A percentile compares a stretch with the other conserved stretches of the same genome.
Evolutionary conservation across 306 rosid genomes (phyloP).

Genomic region (Vigna hirtella): DNA sequence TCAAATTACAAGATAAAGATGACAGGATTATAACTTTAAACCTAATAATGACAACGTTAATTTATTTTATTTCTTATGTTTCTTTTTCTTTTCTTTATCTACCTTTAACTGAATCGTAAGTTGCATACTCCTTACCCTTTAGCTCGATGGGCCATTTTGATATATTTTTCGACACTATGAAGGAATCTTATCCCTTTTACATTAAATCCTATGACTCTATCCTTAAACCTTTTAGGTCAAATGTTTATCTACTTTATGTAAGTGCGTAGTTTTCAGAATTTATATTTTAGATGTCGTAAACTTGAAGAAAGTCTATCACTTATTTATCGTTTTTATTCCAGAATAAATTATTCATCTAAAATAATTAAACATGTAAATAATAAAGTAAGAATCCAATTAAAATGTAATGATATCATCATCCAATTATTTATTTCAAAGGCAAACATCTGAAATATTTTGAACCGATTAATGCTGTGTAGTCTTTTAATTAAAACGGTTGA

Average conservation of each 20-base stretch:
- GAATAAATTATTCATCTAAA: neutral
- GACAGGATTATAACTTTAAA: too few species aligned
- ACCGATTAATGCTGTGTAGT: neutral
- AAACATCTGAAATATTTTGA: neutral
- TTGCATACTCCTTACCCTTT: neutral
- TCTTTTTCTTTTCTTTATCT: neutral
- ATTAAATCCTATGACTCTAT: slow-evolving; percentile 21
- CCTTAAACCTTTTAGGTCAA: neutral
- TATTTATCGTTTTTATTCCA: neutral
- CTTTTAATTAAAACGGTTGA: neutral
- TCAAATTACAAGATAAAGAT: neutral
- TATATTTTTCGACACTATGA: neutral
- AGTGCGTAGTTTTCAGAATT: slow-evolving; percentile 6
- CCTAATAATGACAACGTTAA: too few species aligned
- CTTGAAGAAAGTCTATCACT: neutral
- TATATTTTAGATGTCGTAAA: neutral
- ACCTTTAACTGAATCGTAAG: neutral
- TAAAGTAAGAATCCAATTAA: neutral
- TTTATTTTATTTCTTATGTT: neutral
- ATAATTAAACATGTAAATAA: neutral
- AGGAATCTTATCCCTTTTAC: neutral
- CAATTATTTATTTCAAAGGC: neutral
- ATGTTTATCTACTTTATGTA: slow-evolving; percentile 28
- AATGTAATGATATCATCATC: neutral
- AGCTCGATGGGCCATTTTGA: neutral